phyloP scores from a whole-genome alignment of 495 filamentous ascomycete species.

The Neurospora sp. region DNA sequence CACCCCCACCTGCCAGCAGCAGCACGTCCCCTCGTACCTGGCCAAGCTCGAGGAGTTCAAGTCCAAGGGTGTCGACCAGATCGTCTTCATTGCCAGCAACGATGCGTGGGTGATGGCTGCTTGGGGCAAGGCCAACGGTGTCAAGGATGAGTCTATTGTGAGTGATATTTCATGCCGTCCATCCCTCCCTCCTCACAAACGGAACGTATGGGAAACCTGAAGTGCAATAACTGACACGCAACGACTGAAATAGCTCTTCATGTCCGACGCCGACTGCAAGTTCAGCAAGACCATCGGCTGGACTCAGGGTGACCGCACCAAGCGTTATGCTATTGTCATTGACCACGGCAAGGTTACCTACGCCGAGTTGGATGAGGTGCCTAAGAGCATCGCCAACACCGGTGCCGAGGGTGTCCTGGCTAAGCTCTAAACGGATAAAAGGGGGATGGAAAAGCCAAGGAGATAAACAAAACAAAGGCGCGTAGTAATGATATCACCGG shows the following conservation, averaged over 20 bases:
- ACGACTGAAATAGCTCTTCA: conserved; percentile 57
- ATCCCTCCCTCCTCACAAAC: not conserved
- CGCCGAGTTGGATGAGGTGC: conserved; percentile 66
- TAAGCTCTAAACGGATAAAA: conserved; percentile 40
- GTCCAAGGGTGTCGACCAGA: conserved; percentile 75
- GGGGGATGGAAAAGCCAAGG: not conserved
- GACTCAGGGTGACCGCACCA: conserved; percentile 63
- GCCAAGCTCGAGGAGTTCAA: conserved; percentile 60
- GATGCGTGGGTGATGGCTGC: conserved; percentile 90
- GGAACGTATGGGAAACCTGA: too few species aligned
- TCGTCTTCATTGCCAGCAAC: conserved; percentile 81
- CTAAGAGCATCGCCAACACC: conserved; percentile 59
- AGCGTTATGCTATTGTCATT: conserved; percentile 74
- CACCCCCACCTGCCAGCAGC: conserved; percentile 84
- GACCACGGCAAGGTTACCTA: conserved; percentile 87
- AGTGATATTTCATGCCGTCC: conserved; percentile 18
- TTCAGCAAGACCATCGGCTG: conserved; percentile 82
- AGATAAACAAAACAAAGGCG: not conserved
- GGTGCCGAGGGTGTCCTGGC: conserved; percentile 65
- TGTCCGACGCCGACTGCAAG: conserved; percentile 62
- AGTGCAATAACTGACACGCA: conserved; percentile 2
- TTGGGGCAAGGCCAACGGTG: conserved; percentile 88
- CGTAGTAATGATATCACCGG: not conserved
- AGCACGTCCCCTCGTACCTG: conserved; percentile 82
- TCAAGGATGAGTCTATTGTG: conserved; percentile 72